These are phyloP conservation scores for Leccinum fibrillosum DNA, from an alignment of 768 basidiomycete genomes.

Conservation along the genomic window DNA sequence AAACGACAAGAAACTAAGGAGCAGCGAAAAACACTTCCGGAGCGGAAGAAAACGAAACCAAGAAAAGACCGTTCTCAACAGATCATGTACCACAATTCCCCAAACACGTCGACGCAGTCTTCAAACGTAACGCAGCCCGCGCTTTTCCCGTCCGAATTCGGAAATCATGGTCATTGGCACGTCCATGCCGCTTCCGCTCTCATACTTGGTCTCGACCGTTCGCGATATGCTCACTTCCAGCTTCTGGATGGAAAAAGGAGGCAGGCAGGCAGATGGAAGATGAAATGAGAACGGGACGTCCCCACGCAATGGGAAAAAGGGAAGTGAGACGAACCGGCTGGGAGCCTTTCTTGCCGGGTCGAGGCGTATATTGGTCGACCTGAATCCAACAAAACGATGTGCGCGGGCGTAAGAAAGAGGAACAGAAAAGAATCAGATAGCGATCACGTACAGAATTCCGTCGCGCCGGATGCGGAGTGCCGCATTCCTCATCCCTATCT, in stretches of 20 bases:
- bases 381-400: neutral
- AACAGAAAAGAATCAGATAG: too few species aligned
- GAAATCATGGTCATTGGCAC: neutral
- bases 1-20: too few species aligned
- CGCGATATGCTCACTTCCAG: slow-evolving; percentile 20
- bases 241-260: neutral
- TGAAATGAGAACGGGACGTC: neutral
- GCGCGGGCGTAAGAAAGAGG: too few species aligned
- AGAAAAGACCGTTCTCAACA: too few species aligned
- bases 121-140: too few species aligned
- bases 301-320: neutral
- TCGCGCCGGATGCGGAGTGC: neutral
- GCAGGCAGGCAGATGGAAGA: neutral
- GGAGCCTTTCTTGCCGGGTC: neutral
- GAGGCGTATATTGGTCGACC: neutral
- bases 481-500: neutral
- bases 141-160: neutral
- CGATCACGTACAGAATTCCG: slow-evolving; percentile 1
- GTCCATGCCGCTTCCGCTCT: neutral
- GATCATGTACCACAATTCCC: too few species aligned
- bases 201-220: slow-evolving; percentile 17
- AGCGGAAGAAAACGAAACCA: too few species aligned
- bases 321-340: slow-evolving; percentile 11
- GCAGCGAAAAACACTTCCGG: too few species aligned
- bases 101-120: too few species aligned